phyloP scores from a whole-genome alignment of 306 rosid genomes.

The Prunus mume region DNA sequence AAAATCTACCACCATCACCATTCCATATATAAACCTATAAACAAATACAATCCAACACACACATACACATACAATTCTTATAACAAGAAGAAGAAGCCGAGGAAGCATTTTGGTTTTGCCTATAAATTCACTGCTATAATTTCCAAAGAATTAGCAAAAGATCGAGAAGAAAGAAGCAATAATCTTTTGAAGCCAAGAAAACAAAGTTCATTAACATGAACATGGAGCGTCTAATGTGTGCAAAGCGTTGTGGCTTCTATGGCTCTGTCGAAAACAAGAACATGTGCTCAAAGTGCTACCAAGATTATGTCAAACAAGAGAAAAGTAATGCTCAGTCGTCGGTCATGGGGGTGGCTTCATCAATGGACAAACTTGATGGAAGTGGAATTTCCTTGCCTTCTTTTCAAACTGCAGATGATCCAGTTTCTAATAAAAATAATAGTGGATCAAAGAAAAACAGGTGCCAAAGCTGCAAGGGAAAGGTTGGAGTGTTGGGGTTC shows the following conservation, averaged over 20 bases:
- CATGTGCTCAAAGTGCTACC: neutral
- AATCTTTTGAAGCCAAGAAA: neutral
- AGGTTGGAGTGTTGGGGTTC: constrained; percentile 6
- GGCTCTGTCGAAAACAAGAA: constrained; percentile 4
- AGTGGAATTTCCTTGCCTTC: neutral
- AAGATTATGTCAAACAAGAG: neutral
- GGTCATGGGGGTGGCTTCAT: neutral
- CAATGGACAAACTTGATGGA: neutral
- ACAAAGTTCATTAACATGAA: neutral
- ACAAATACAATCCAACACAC: neutral
- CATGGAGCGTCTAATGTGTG: neutral
- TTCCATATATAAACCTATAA: neutral
- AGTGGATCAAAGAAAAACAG: neutral
- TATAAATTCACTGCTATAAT: neutral
- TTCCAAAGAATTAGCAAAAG: neutral
- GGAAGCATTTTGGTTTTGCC: neutral
- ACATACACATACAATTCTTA: neutral
- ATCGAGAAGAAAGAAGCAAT: neutral
- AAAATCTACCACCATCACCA: no score
- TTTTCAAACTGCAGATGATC: neutral
- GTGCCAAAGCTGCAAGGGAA: constrained; percentile 19
- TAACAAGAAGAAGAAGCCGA: neutral
- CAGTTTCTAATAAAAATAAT: neutral
- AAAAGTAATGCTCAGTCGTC: neutral
- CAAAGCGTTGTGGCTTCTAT: neutral